Evolutionary conservation across 495 filamentous ascomycete species (phyloP).

Genomic region (Aspergillus coremiiformis): DNA sequence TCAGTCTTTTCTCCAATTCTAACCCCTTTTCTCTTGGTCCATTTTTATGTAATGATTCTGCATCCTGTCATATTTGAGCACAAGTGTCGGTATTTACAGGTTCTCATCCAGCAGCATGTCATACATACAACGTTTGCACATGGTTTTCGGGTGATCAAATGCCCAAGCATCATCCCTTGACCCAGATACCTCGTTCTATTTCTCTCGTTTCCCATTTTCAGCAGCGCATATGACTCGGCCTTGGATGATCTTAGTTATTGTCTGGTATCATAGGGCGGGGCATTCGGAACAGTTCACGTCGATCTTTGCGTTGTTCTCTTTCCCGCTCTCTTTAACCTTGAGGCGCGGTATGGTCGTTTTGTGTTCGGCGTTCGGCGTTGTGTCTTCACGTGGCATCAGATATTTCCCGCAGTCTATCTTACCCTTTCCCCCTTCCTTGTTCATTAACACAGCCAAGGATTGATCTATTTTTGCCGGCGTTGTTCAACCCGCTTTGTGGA

Average conservation of each 20-base stretch:
- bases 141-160: conserved; percentile 1
- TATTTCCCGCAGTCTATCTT: background rate
- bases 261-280: background rate
- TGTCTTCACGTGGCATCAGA: background rate
- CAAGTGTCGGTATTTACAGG: background rate
- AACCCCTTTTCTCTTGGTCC: too few relatives aligned
- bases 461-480: background rate
- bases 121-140: background rate
- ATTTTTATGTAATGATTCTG: conserved; percentile 2
- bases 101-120: background rate
- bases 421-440: background rate
- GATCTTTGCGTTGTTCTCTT: background rate
- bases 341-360: background rate
- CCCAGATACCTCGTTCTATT: conserved; percentile 1
- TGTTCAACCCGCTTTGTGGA: background rate
- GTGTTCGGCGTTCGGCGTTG: background rate
- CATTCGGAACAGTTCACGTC: background rate
- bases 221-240: background rate
- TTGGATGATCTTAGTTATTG: background rate
- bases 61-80: conserved; percentile 2
- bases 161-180: background rate
- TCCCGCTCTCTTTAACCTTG: background rate
- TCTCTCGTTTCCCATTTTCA: background rate
- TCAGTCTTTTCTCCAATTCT: too few relatives aligned
- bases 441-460: background rate